Evolutionary conservation across 805 yeast species (phyloP), one percentile per base, ranked within the genome.

Genomic region (Suhomyces tanzawaensis): DNA sequence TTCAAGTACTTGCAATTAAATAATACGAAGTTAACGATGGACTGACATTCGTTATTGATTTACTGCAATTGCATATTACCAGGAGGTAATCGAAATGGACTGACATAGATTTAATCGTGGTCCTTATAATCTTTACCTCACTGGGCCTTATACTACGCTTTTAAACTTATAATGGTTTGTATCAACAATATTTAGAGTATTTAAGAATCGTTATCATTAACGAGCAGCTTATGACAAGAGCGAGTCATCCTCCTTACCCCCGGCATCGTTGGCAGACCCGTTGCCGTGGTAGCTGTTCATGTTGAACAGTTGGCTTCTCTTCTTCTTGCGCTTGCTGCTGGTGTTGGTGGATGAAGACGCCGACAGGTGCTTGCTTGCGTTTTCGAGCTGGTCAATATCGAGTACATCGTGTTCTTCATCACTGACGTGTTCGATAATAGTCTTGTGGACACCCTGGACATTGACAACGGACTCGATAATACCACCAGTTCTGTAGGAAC

Each of bases 381-480:
- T 13, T 19, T 30, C 33, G n/a, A 25, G 16, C 13, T 6, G 32
- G 4, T 33, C 36, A 12, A 33, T 8, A 8, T 40, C 41, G 9
- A 27, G 31, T 13, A 33, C 8, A 15, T 29, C 34, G 27, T 60
- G 65, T 16, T 76, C 79, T 28, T 69, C 66, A 39, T 66, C 74
- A 45, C 76, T 60, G 4, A 74, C 71, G 37, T 79, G 82, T 50
- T 84, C 91, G 51, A 88, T 87, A 44, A 88, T 85, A 3, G 95
- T 87, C 68, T 88, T 88, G 51, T 79, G 81, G 15, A 85, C 85
- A 37, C 96, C 96, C 54, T 82, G 81, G 19, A 84, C 84, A 35
- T 82, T 84, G n/a, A 88, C 79, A 13, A 88, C 82, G 28, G 85
- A 79, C 62, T 88, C 96, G 38, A 85, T 75, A 37, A 88, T 81